A percentile compares a stretch with the other conserved stretches of the same genome.
Evolutionary conservation across 768 basidiomycete genomes (phyloP).

Genomic region (Phlebiopsis gigantea): DNA sequence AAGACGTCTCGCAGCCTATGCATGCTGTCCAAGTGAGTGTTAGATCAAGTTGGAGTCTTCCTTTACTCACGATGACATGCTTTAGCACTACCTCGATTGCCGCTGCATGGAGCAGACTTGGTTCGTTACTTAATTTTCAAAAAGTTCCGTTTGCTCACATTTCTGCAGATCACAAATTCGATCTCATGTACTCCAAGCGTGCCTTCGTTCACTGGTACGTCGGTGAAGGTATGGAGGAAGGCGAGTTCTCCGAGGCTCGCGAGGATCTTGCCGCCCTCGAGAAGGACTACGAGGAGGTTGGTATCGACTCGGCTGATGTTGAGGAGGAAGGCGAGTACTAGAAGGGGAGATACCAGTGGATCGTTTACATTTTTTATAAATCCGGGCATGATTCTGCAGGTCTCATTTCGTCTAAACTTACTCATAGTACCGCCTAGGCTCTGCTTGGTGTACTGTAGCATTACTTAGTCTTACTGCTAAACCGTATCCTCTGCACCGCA

Average conservation of each 20-base stretch:
- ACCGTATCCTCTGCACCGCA: neutral
- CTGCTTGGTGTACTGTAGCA: conserved; percentile 6
- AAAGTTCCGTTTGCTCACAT: neutral
- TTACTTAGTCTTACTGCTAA: conserved; percentile 1
- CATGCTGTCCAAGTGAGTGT: conserved; percentile 58
- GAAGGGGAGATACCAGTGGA: no score
- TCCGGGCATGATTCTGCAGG: no score
- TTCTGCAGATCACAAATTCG: conserved; percentile 64
- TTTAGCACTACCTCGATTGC: conserved; percentile 58
- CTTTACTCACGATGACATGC: neutral
- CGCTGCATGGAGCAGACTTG: conserved; percentile 62
- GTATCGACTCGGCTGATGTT: conserved; percentile 43
- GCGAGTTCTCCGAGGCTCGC: conserved; percentile 97
- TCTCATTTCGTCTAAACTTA: neutral
- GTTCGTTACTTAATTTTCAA: neutral
- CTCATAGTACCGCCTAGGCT: neutral
- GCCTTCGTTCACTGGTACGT: conserved; percentile 61
- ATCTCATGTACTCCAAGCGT: conserved; percentile 65
- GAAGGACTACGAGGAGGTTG: conserved; percentile 92
- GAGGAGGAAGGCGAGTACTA: conserved; percentile 49
- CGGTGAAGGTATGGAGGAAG: conserved; percentile 78
- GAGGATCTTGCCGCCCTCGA: conserved; percentile 99
- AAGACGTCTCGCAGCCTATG: conserved; percentile 71
- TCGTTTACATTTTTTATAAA: neutral
- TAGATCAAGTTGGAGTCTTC: neutral